Evolutionary conservation across 306 rosid genomes (phyloP), one percentile per base, ranked within the genome.

Genomic region (Betula pendula): DNA sequence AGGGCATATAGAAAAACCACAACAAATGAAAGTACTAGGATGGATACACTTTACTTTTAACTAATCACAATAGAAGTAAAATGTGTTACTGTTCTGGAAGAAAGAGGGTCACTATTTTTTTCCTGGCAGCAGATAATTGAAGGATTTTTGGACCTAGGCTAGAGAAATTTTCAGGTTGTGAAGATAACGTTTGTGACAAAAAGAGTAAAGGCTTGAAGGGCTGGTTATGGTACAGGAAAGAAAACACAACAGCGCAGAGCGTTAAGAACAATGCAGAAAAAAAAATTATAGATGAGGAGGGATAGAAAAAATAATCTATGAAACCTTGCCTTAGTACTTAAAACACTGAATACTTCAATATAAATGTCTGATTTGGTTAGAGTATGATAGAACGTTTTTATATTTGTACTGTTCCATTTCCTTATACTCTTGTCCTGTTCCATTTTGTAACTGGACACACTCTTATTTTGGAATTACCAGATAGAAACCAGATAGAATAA

Each of bases 1-100:
- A 53, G 62, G 35, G 8, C 45, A 29, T 25, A 33, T 55, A 48
- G 2, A 75, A 81, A 67, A 72, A 38, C 42, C 42, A 43, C 38
- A 43, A 19, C 44, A 35, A 33, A 8, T 19, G 70, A 33, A 35
- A 65, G 38, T 35, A 65, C 47, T 9, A 35, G 47, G 70, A 65
- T 5, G 6, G 24, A 35, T 65, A 10, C 16, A 35, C 42, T 38
- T 38, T 38, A 6, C 42, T 27, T 45, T 45, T 13, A 45, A 45
- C 49, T 4, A 22, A 22, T 24, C 62, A 19, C 8, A 51, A n/a
- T 50, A 5, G 2, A 63, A 31, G 22, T 8, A 1, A 17, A 33
- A 24, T 17, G 19, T 8, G n/a, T 63, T 63, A 8, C 38, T 20
- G 0, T 10, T 35, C 45, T 15, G 15, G 22, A 25, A 20, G 17